These are phyloP conservation scores for Paramecium tetraurelia DNA, from an alignment of 73 alveolate species.

Conservation along the genomic window DNA sequence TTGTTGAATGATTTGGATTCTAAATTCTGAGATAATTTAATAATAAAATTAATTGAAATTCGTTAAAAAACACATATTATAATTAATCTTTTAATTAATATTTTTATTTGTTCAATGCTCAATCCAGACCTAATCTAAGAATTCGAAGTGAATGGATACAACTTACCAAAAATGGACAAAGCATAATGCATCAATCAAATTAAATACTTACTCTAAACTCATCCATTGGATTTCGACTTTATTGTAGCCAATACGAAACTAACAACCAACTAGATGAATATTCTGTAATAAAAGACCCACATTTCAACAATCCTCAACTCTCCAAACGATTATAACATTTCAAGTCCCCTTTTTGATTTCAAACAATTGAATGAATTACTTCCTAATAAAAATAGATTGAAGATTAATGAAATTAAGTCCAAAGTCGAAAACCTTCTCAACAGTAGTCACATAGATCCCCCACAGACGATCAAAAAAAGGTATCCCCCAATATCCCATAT, in stretches of 20 bases:
- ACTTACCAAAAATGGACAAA: not conserved
- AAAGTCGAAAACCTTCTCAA: not conserved
- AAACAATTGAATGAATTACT: not conserved
- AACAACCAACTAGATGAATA: not conserved
- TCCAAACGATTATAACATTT: not conserved
- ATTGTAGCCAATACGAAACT: not conserved
- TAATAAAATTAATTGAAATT: not conserved
- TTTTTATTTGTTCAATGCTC: not conserved
- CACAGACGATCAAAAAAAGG: not conserved
- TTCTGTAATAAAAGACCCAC: not conserved
- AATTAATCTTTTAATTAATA: not conserved
- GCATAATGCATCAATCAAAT: not conserved
- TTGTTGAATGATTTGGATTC: slow-evolving; percentile 59
- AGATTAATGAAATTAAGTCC: not conserved
- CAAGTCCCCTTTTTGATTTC: not conserved
- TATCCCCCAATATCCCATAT: not conserved
- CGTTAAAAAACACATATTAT: slow-evolving; percentile 20
- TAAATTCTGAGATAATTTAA: slow-evolving; percentile 23
- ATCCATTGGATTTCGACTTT: not conserved
- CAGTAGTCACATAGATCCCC: not conserved
- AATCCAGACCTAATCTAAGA: not conserved
- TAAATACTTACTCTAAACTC: not conserved
- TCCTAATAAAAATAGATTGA: not conserved
- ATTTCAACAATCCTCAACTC: not conserved
- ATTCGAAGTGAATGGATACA: not conserved